Evolutionary conservation across 192 early-diverging fungal genomes (phyloP), one percentile per base, ranked within the genome.

Genomic region (Backusella morwellensis): DNA sequence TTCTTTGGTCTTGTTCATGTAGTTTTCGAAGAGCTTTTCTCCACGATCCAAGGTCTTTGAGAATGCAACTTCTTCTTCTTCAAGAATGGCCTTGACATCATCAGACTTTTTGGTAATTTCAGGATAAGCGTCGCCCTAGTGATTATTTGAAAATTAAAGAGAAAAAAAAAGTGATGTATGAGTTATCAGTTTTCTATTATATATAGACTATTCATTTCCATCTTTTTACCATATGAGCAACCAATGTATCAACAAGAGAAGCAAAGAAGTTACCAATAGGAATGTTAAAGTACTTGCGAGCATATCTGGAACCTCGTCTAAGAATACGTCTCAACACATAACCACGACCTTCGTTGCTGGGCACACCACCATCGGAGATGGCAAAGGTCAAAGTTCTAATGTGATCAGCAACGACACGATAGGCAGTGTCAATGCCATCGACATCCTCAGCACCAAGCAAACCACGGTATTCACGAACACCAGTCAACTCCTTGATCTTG

Each of bases 341-440:
- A 71, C 98, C 98, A 78, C 98, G 95, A 35, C 98, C 98, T 81
- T 98, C 97, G 83, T 99, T 99, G 72, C 93, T 95, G 26, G 98
- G 98, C 21, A 98, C 86, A 66, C 97, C 95, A 70, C 97, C 97
- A 79, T 99, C 98, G 35, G 94, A 90, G 75, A 99, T 98, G 36
- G 97, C 92, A 87, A 99, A 97, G 11, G 96, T 95, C 73, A 98
- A 86, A 19, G 98, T 98, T 75, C 98, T 91, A 50, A 98, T 86
- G 79, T 99, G 98, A 88, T 99, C 98, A 72, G 97, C 98, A 78
- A 99, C 90, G 35, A 99, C 97, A 66, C 97, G 95, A 86, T 99
- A 99, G 40, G 97, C 98, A 87, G 95, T 98, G 85, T 99, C 98
- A 50, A 99, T 83, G 66, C 98, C 98, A 85, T 98, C 96, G 4